A percentile compares a stretch with the other conserved stretches of the same genome.
phyloP scores from a whole-genome alignment of 23 red algal species.

The Gracilaria vermiculophylla region DNA sequence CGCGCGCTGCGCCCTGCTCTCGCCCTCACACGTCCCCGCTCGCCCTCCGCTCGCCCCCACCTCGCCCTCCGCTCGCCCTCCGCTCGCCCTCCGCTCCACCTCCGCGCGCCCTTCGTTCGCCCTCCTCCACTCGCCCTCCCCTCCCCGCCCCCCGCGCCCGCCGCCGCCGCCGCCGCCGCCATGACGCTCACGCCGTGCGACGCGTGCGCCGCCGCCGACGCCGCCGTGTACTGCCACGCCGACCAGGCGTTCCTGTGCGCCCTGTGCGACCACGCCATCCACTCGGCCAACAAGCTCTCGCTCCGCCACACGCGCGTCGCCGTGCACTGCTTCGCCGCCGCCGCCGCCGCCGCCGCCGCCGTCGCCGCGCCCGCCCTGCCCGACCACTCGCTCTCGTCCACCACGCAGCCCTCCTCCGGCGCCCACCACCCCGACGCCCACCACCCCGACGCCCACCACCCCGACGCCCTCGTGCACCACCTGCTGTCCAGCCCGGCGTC shows the following conservation, averaged over 20 bases:
- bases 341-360: background rate
- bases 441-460: background rate
- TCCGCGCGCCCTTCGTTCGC: background rate
- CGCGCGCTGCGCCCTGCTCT: no score
- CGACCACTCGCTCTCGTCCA: background rate
- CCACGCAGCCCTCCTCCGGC: background rate
- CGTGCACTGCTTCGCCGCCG: background rate
- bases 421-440: background rate
- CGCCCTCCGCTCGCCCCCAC: no score
- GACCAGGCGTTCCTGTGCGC: conserved; percentile 42
- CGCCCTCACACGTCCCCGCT: no score
- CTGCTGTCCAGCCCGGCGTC: background rate
- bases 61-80: no score
- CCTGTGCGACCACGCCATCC: conserved; percentile 24
- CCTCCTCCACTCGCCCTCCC: background rate
- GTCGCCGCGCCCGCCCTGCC: background rate
- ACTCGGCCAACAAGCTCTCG: conserved; percentile 29
- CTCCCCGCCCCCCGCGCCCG: background rate
- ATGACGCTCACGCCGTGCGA: background rate
- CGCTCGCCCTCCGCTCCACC: background rate
- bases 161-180: background rate
- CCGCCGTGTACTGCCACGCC: conserved; percentile 27
- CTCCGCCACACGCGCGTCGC: background rate
- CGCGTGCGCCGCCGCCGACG: background rate
- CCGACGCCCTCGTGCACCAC: background rate